Evolutionary conservation across 2,329 filamentous ascomycete species (phyloP).

Genomic region (Pseudodiploospora longispora): DNA sequence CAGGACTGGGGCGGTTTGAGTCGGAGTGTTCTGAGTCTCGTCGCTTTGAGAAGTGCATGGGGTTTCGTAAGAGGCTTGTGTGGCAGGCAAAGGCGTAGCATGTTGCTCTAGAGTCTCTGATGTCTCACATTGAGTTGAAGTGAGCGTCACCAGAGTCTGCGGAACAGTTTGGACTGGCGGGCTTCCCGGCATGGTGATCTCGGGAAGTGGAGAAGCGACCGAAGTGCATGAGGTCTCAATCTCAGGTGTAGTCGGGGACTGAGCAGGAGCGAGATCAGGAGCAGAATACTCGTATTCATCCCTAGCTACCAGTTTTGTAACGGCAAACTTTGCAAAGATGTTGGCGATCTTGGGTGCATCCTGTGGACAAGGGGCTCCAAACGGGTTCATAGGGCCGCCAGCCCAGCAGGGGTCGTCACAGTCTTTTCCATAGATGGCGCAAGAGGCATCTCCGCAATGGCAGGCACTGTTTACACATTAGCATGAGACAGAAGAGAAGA

Average conservation of each 20-base stretch:
- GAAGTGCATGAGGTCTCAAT: constrained; percentile 4
- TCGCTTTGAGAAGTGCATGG: constrained; percentile 3
- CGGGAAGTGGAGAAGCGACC: not conserved
- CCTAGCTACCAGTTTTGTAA: constrained; percentile 6
- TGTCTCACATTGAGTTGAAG: not conserved
- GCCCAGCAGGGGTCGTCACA: constrained; percentile 25
- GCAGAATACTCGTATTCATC: constrained; percentile 5
- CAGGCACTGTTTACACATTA: constrained; percentile 18
- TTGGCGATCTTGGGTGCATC: constrained; percentile 22
- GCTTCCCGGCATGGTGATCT: not conserved
- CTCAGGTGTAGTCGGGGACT: constrained; percentile 3
- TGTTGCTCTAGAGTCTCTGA: not conserved
- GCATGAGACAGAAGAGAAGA: not conserved
- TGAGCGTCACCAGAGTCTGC: constrained; percentile 6
- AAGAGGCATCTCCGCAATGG: constrained; percentile 26
- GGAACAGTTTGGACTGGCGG: constrained; percentile 10
- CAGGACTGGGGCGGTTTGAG: not conserved
- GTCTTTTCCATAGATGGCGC: constrained; percentile 17
- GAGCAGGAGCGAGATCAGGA: constrained; percentile 4
- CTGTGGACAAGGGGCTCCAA: constrained; percentile 23
- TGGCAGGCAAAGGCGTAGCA: not conserved
- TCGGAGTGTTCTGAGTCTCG: not conserved
- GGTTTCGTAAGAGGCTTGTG: constrained; percentile 4
- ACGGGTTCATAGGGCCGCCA: constrained; percentile 21
- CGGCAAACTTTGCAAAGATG: constrained; percentile 19